Percentiles rank a stretch among this genome's conserved stretches.
These are phyloP conservation scores for Elsinoe fawcettii DNA, from an alignment of 2,329 filamentous ascomycete species.

Conservation along the genomic window DNA sequence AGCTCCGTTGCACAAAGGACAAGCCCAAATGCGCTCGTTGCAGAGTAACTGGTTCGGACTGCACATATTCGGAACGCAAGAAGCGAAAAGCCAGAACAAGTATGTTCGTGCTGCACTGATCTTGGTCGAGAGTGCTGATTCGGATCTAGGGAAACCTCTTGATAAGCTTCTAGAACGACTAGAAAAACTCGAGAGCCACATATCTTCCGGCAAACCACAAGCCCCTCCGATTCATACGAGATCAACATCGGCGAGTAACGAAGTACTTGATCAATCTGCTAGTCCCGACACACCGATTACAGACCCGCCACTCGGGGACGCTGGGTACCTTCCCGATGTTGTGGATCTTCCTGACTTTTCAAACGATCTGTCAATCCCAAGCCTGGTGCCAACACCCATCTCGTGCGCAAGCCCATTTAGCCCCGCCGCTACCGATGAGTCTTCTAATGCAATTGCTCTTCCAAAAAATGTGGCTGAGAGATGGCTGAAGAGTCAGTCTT, in stretches of 20 bases:
- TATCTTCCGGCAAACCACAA: not conserved
- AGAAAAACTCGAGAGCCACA: constrained; percentile 8
- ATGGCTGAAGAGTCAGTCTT: not conserved
- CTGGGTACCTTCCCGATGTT: not conserved
- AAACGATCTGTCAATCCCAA: not conserved
- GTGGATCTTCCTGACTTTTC: not conserved
- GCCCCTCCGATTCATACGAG: not conserved
- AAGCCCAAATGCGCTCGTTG: constrained; percentile 12
- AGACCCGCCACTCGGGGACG: not conserved
- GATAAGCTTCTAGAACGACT: constrained; percentile 13
- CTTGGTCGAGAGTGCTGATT: not conserved
- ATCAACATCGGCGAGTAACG: not conserved
- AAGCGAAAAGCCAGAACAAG: constrained; percentile 4
- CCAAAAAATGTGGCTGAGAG: not conserved
- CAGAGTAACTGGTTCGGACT: not conserved
- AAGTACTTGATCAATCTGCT: too few species aligned
- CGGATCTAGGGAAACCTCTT: not conserved
- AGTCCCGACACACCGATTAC: too few species aligned
- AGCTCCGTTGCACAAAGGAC: constrained; percentile 11
- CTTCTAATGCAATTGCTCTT: too few species aligned
- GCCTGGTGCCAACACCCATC: not conserved
- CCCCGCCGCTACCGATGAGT: not conserved
- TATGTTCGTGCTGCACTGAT: not conserved
- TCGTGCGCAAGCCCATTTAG: not conserved
- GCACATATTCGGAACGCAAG: constrained; percentile 1